Base-by-base conservation (phyloP, 2,329 filamentous ascomycete genomes). In the Alternaria ethzedia region DNA sequence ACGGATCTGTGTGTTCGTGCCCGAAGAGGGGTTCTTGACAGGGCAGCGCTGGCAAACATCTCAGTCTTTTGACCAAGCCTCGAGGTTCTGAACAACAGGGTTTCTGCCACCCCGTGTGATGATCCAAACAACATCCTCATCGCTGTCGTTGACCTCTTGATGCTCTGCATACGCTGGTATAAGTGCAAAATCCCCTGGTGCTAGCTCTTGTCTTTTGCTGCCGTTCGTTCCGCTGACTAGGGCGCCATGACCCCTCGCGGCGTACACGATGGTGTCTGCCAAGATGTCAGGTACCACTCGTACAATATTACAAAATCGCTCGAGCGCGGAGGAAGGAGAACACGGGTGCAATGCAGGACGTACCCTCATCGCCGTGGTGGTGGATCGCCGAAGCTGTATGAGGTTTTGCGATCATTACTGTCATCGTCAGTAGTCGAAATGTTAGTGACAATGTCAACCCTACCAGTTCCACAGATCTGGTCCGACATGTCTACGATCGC, bases 151-250 rank as follows among this genome's bases (percentile, higher is more conserved):
- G 20, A 89, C 82, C 57, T 90, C 85, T 75, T 92, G 89, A 78
- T 93, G 89, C 75, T 93, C 90, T 0, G 88, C 87, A 83, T 86
- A 91, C 0, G 89, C 86, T 0, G 90, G 90, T 12, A 93, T 86
- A 58, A 91, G 84, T 4, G 89, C 89, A 77, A 91, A 93, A 75
- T 92, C 90, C 0, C 91, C 90, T 0, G 87, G 83, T 1, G 78
- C 78, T 7, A 93, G 82, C 17, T 86, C 81, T 65, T 90, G 84
- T 32, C 86, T 84, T 64, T 86, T 85, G 50, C 84, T 85, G 12
- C 87, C 85, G 45, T 85, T 83, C 5, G 61, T 61, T 21, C 82
- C 81, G 20, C 88, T 89, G 4, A 91, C 83, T 9, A 93, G 83
- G 13, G 85, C 80, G 6, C 90, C 89, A 56, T 83, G 83, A 12